Evolutionary conservation across 1,284 basidiomycete species (phyloP), one percentile per base, ranked within the genome.

Genomic region (Polyporus tsugae): DNA sequence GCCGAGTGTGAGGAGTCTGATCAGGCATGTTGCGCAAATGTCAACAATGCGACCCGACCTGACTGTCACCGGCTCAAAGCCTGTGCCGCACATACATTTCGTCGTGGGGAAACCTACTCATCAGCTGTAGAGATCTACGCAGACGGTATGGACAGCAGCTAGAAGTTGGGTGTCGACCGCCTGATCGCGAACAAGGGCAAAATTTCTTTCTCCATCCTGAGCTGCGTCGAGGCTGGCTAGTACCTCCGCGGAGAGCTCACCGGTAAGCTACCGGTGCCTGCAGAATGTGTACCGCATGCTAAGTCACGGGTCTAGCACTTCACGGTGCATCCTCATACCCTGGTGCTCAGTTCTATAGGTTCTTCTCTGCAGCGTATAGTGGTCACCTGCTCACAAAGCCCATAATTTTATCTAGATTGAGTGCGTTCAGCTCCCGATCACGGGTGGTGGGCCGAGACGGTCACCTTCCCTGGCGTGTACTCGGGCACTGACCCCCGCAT

Each of bases 21-120:
- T 36, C 2, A 63, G 6, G 22, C 10, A 7, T 58, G 42, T 55
- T 86, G 86, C 15, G 86, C 86, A 0, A 78, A 84, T 68, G 80
- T 87, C 15, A 78, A 81, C 33, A 78, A 78, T 63, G 86, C 86
- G 2, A 81, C 80, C 80, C 0, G 84, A 86, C 69, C 76, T 80
- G 35, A 72, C 66, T 25, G 86, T 87, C 3, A 87, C 86, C 9
- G 86, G 86, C 87, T 87, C 80, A 88, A 87, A 78, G 85, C 85
- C 44, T 80, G 72, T 62, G 2, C 29, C 2, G 19, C 1, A 2
- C 9, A 19, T 6, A 22, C 39, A 29, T 15, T 33, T 11, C 17
- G 19, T 4, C 6, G 10, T 25, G 58, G 25, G 49, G 13, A 25
- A 22, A 39, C 25, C 25, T 2, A 22, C 22, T 63, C 2, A 68